phyloP scores from a whole-genome alignment of 306 rosid genomes.

The Argentina anserina region DNA sequence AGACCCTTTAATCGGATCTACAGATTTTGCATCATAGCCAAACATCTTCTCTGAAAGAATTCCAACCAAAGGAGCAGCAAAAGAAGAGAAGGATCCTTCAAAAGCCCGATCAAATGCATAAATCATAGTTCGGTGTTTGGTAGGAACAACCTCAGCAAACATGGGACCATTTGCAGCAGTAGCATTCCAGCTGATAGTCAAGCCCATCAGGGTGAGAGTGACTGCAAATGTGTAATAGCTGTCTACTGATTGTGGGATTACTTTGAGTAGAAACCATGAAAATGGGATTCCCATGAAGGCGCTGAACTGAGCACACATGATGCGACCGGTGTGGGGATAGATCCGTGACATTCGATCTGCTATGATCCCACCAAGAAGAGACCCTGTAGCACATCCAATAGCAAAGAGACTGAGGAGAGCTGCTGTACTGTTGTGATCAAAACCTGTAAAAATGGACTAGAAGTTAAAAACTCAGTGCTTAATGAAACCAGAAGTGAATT shows the following conservation, averaged over 20 bases:
- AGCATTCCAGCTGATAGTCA: slow-evolving; percentile 87
- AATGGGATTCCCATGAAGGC: slow-evolving; percentile 96
- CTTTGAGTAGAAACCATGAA: slow-evolving; percentile 71
- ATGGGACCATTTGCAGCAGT: slow-evolving; percentile 86
- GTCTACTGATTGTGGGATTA: slow-evolving; percentile 75
- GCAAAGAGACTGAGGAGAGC: slow-evolving; percentile 78
- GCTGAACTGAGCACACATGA: slow-evolving; percentile 94
- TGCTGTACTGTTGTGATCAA: slow-evolving; percentile 80
- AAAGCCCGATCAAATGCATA: slow-evolving; percentile 98
- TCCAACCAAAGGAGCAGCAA: slow-evolving; percentile 97
- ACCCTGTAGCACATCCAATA: slow-evolving; percentile 77
- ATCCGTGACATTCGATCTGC: slow-evolving; percentile 63
- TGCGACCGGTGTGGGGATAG: slow-evolving; percentile 79
- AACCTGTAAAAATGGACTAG: slow-evolving; percentile 40
- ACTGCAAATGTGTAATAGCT: slow-evolving; percentile 57
- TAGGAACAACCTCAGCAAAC: slow-evolving; percentile 93
- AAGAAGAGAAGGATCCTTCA: slow-evolving; percentile 85
- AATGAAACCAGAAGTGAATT: background rate
- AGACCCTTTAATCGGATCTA: slow-evolving; percentile 66
- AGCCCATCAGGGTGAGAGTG: slow-evolving; percentile 83
- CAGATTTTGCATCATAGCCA: slow-evolving; percentile 74
- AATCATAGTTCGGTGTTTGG: slow-evolving; percentile 88
- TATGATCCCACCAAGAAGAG: slow-evolving; percentile 71
- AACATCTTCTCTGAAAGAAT: slow-evolving; percentile 83
- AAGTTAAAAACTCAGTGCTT: background rate